Evolutionary conservation across 1,284 basidiomycete genomes (phyloP).

Genomic region (Melampsora americana): DNA sequence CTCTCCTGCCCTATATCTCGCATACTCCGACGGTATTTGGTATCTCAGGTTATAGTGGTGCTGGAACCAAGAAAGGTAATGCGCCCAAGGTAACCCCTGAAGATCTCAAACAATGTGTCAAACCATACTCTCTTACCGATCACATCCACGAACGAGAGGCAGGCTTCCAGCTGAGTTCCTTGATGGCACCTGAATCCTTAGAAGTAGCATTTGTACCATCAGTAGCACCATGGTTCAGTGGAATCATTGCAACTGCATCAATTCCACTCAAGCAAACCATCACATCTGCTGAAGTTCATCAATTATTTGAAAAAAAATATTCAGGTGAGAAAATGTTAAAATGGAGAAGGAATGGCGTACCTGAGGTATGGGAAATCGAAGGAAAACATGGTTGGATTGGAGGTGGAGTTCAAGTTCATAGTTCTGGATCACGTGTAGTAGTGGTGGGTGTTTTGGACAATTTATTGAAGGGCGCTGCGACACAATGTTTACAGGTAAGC

Average conservation of each 20-base stretch:
- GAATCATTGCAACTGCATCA: conserved; percentile 81
- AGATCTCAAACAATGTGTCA: conserved; percentile 70
- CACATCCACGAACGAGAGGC: conserved; percentile 99
- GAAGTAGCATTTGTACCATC: conserved; percentile 80
- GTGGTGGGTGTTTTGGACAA: conserved; percentile 93
- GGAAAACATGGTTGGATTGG: conserved; percentile 87
- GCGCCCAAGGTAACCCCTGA: conserved; percentile 77
- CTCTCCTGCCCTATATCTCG: conserved; percentile 72
- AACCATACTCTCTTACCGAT: conserved; percentile 86
- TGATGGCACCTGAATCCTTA: conserved; percentile 57
- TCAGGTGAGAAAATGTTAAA: conserved; percentile 64
- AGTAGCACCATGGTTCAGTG: conserved; percentile 93
- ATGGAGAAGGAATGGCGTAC: conserved; percentile 60
- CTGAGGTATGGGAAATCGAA: conserved; percentile 71
- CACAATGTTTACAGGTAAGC: conserved; percentile 86
- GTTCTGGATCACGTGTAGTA: conserved; percentile 79
- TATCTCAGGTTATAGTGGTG: conserved; percentile 89
- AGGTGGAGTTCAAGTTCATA: conserved; percentile 92
- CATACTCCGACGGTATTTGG: conserved; percentile 82
- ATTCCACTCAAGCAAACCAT: conserved; percentile 69
- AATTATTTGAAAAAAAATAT: conserved; percentile 77
- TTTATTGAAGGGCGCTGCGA: conserved; percentile 93
- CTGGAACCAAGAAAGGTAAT: conserved; percentile 74
- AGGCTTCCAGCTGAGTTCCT: conserved; percentile 69
- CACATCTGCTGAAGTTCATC: conserved; percentile 69